Percentiles rank a stretch among this genome's conserved stretches.
Evolutionary conservation across 805 yeast species (phyloP).

Genomic region (Teunomyces pallodes): DNA sequence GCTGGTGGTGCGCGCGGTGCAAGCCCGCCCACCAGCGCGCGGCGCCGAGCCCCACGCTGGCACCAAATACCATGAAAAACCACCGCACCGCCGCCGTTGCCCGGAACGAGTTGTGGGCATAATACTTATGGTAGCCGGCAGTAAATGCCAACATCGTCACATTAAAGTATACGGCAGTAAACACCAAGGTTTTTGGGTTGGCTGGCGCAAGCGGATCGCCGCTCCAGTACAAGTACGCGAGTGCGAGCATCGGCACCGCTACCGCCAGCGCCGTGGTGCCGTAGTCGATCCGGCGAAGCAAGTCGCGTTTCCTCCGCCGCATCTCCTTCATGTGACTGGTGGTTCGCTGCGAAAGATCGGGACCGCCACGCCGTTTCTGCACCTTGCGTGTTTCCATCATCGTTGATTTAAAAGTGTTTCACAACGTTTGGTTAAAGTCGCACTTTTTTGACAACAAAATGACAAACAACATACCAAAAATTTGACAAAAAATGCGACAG

Average conservation of each 20-base stretch:
- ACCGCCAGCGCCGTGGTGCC: slow-evolving; percentile 31
- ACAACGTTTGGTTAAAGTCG: not conserved
- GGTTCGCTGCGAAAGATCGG: slow-evolving; percentile 16
- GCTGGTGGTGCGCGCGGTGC: slow-evolving; percentile 89
- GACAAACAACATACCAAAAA: too few species aligned
- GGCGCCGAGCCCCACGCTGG: slow-evolving; percentile 75
- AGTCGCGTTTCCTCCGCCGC: slow-evolving; percentile 33
- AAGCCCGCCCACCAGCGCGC: slow-evolving; percentile 76
- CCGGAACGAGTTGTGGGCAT: slow-evolving; percentile 39
- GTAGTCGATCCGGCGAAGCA: slow-evolving; percentile 37
- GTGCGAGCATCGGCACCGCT: slow-evolving; percentile 13
- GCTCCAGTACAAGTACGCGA: slow-evolving; percentile 19
- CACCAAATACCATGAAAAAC: slow-evolving; percentile 57
- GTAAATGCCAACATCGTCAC: slow-evolving; percentile 40
- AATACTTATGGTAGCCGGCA: slow-evolving; percentile 42
- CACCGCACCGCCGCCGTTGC: slow-evolving; percentile 16
- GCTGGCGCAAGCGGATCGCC: slow-evolving; percentile 24
- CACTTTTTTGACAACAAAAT: not conserved
- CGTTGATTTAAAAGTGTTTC: not conserved
- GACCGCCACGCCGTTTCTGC: slow-evolving; percentile 18
- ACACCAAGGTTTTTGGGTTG: slow-evolving; percentile 27
- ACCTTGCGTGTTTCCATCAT: slow-evolving; percentile 13
- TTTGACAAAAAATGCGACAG: not conserved
- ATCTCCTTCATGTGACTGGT: slow-evolving; percentile 33
- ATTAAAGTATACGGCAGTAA: slow-evolving; percentile 31